Base-by-base conservation (phyloP, 140 eudicot species). In the Senecio squalidus region DNA sequence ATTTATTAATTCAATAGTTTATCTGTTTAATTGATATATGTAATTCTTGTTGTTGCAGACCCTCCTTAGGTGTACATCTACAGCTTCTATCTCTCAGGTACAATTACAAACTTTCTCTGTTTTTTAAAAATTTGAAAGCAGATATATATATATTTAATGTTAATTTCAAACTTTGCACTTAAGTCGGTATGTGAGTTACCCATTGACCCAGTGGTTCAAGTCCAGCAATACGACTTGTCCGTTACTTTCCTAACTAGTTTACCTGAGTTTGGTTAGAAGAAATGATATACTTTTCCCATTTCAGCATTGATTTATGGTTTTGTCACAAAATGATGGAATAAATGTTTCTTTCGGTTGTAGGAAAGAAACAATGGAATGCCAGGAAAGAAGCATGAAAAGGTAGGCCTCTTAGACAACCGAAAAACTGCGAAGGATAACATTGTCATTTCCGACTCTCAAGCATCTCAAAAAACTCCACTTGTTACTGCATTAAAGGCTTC, bases 401-500 rank as follows among this genome's bases (percentile, higher is more conserved):
- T 41, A 10, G 33, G 17, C 23, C 54, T 31, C 8, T 6, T 15
- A 66, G 62, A 63, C 38, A 21, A 30, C 23, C 45, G 9, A 1
- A 63, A 56, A 60, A 24, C 71, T 10, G 10, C 40, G 18, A 47
- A 33, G 43, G 78, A 34, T 11, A 30, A 50, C 18, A 52, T 5
- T 6, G 56, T n/a, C 11, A 25, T 16, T 52, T 55, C 63, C n/a
- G 18, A 63, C 36, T 50, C 59, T 52, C 67, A 70, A 36, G 58
- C 23, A 36, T 48, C 49, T 25, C 61, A 58, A 0, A 22, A 57
- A 49, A 86, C 94, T 38, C 96, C 98, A 22, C 77, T 91, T 0
- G 94, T 91, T 53, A 46, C 62, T 51, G 94, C 98, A 26, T 55
- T 91, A 64, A 81, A 81, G 64, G 78, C 80, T 66, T 82, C 94